Base-by-base conservation (phyloP, 23 red algal genomes). In the Chondrus crispus region DNA sequence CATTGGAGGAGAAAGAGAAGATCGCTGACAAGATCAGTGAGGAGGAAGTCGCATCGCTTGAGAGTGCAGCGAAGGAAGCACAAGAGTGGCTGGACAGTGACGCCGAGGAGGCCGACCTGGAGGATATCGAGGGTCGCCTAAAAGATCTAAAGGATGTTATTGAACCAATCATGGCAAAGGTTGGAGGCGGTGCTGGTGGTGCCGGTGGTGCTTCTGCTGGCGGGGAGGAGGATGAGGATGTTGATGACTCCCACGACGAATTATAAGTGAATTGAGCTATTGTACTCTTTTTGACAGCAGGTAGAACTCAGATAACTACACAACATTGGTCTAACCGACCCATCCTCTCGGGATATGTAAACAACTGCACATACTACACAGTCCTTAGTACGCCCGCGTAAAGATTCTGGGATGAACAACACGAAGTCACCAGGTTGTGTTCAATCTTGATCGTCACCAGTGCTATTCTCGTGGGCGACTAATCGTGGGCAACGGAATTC, bases 121-220 rank as follows among this genome's bases (percentile, higher is more conserved):
- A 95, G 41, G 93, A 95, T 55, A 76, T 98, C 24, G 96, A 98
- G 62, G 88, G 54, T 18, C 63, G 92, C 75, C 51, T 94, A 83
- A 98, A 98, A 84, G 93, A 95, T 41, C 58, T 98, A 30, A 92
- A 95, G 84, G 96, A 98, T 20, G 64, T 95, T 10, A 75, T 69
- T 40, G 81, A 95, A 46, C 96, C 96, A 16, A 95, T 98, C 55
- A 93, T 98, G 35, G 53, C 80, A 50, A 98, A 98, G 91, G 78
- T 71, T 86, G 88, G 89, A 19, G 77, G 60, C 18, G 79, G 55
- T 55, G 80, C 30, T 10, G 88, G 78, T 20, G 90, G 82, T 29
- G 49, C 54, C 8, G 87, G 86, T 49, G 91, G 85, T 50, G 62
- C 72, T 40, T 48, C 81, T 42, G 73, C 58, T 41, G 87, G 86